A percentile compares a stretch with the other conserved stretches of the same genome.
Conservation (phyloP, 2,329 filamentous ascomycete species). For the Hyphodiscus sp. region DNA sequence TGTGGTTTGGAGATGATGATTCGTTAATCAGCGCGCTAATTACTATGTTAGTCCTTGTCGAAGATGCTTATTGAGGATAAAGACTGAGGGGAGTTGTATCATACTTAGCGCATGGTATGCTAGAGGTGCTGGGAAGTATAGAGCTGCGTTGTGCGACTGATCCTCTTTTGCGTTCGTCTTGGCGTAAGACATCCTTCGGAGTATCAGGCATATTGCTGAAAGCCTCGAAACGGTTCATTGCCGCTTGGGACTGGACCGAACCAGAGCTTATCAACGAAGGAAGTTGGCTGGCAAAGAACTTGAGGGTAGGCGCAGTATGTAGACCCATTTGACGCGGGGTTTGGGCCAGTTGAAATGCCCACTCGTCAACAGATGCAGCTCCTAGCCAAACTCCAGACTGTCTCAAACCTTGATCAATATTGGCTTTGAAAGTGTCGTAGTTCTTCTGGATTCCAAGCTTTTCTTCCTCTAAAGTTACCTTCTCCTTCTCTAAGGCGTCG, state of each 20-base stretch:
- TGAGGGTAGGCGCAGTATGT: background rate
- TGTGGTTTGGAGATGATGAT: background rate
- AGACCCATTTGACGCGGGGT: background rate
- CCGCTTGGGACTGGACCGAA: background rate
- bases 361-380: background rate
- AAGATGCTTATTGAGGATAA: background rate
- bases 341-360: background rate
- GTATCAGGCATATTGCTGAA: background rate
- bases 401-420: background rate
- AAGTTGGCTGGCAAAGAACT: background rate
- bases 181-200: background rate
- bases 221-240: background rate
- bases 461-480: background rate
- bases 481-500: constrained; percentile 2
- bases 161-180: background rate
- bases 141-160: background rate
- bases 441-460: background rate
- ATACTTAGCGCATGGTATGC: background rate
- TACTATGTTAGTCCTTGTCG: background rate
- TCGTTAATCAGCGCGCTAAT: background rate
- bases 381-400: background rate
- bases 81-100: background rate
- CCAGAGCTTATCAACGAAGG: background rate
- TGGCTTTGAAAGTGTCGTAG: background rate
- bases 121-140: no score